Conservation (phyloP, 345 rosid species). For the Dipteronia dyeriana region DNA sequence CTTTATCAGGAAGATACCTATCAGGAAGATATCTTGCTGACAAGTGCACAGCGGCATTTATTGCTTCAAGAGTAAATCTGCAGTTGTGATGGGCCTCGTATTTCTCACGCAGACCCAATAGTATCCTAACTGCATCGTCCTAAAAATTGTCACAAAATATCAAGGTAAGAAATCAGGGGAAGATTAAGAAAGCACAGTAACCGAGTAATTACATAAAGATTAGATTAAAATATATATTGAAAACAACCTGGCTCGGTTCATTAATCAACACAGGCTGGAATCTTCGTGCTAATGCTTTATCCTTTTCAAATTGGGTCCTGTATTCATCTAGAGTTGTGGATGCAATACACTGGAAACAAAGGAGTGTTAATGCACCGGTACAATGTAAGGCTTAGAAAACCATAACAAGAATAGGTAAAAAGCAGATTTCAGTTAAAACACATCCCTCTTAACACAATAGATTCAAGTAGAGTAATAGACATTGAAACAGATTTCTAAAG, state of each 20-base stretch:
- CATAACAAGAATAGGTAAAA: slow-evolving; percentile 13
- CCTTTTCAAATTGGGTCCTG: slow-evolving; percentile 83
- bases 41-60: slow-evolving; percentile 87
- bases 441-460: slow-evolving; percentile 5
- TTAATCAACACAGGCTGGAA: slow-evolving; percentile 89
- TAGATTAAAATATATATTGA: slow-evolving; percentile 15
- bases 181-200: background rate
- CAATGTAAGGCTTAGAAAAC: background rate
- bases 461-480: background rate
- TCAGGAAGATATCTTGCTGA: slow-evolving; percentile 89
- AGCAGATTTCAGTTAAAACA: slow-evolving; percentile 2
- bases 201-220: background rate
- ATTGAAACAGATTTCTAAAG: background rate
- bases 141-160: slow-evolving; percentile 31
- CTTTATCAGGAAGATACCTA: slow-evolving; percentile 97
- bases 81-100: slow-evolving; percentile 93
- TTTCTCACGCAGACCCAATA: slow-evolving; percentile 85
- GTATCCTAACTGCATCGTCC: slow-evolving; percentile 91
- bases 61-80: slow-evolving; percentile 75
- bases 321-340: slow-evolving; percentile 90
- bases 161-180: slow-evolving; percentile 23
- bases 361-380: slow-evolving; percentile 10
- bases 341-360: slow-evolving; percentile 83
- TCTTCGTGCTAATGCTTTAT: slow-evolving; percentile 93
- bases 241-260: slow-evolving; percentile 88